Conservation (phyloP, 768 basidiomycete genomes). For the Naganishia vaughanmartiniae region DNA sequence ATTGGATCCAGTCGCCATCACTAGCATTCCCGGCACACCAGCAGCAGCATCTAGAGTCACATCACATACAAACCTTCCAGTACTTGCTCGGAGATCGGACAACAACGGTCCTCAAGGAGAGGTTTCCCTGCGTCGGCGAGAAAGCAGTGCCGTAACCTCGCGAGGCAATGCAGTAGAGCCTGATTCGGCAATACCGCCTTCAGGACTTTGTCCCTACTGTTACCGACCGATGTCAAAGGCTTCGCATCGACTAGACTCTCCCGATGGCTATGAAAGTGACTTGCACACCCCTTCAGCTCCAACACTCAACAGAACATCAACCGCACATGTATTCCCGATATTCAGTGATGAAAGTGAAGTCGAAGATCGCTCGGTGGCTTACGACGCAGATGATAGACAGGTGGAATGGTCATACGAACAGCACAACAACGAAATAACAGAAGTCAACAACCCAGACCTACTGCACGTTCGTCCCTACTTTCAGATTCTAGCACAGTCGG, state of each 20-base stretch:
- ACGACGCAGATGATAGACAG: neutral
- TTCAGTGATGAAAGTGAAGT: constrained; percentile 4
- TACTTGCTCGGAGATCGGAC: neutral
- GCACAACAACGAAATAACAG: neutral
- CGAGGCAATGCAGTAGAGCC: neutral
- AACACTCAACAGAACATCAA: neutral
- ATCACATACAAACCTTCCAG: constrained; percentile 29
- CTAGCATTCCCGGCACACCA: constrained; percentile 10
- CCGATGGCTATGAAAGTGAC: neutral
- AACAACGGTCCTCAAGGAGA: neutral
- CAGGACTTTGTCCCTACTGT: constrained; percentile 44
- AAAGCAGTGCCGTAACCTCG: neutral
- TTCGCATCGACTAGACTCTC: neutral
- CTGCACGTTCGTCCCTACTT: constrained; percentile 18
- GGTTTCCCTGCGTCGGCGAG: constrained; percentile 1
- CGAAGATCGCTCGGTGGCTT: neutral
- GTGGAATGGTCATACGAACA: constrained; percentile 4
- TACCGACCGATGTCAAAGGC: constrained; percentile 37
- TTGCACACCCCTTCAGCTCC: neutral
- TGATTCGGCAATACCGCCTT: neutral
- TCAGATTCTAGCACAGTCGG: constrained; percentile 22
- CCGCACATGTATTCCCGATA: constrained; percentile 9
- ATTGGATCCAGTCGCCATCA: constrained; percentile 7
- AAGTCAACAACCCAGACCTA: neutral
- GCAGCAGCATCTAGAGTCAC: constrained; percentile 20